These are phyloP conservation scores for Trebouxia sp. DNA, from an alignment of 139 green algal genomes.

Conservation along the genomic window DNA sequence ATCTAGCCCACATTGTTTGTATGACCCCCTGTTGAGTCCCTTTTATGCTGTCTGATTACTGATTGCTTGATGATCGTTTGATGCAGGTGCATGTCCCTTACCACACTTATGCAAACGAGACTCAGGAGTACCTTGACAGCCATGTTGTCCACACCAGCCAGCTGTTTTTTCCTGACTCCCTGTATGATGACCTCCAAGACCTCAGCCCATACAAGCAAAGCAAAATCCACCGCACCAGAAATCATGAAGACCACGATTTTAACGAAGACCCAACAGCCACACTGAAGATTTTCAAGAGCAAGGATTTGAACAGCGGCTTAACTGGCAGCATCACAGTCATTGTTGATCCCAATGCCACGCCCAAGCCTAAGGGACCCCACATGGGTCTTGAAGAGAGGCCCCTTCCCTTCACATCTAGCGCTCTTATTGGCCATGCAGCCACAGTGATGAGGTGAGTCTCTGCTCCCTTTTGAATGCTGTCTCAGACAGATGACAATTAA, in stretches of 20 bases:
- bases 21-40: too few species aligned
- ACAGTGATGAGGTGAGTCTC: too few species aligned
- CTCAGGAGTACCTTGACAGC: conserved; percentile 1
- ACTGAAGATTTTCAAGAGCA: not conserved
- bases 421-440: too few species aligned
- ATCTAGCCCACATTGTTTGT: too few species aligned
- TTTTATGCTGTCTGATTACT: too few species aligned
- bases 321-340: not conserved
- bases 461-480: too few species aligned
- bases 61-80: too few species aligned
- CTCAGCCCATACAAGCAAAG: conserved; percentile 15
- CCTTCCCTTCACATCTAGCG: too few species aligned
- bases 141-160: not conserved
- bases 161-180: not conserved
- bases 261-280: conserved; percentile 1
- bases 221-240: not conserved
- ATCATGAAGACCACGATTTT: conserved; percentile 7
- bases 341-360: not conserved
- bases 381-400: too few species aligned
- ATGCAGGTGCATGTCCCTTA: conserved; percentile 13
- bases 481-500: too few species aligned
- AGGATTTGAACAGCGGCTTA: not conserved
- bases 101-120: not conserved
- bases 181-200: too few species aligned
- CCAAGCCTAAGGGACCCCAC: too few species aligned